phyloP scores from a whole-genome alignment of 129 eudicot genomes.

The carrot (Daucus carota) region DH1_v3.0 NC_030387.2:35374501-35375000 shows the following conservation, averaged over 20 bases:
- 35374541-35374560: background rate
- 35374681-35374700: background rate
- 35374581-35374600: too few species aligned
- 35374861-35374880: constrained; percentile 98
- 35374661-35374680: background rate
- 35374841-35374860: constrained; percentile 71
- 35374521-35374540: constrained; percentile 71
- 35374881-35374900: constrained; percentile 90
- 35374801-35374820: constrained; percentile 69
- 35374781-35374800: constrained; percentile 58
- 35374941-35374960: constrained; percentile 35
- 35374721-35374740: constrained; percentile 92
- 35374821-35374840: constrained; percentile 54
- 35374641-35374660: background rate
- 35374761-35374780: constrained; percentile 64
- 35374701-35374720: constrained; percentile 2
- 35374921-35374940: constrained; percentile 83
- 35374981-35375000: background rate
- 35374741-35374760: constrained; percentile 79
- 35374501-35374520: constrained; percentile 98
- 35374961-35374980: background rate
- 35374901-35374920: constrained; percentile 59
- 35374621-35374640: background rate
- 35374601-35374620: background rate
- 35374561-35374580: background rate